These are phyloP conservation scores for Colletotrichum incanum DNA, from an alignment of 2,329 filamentous ascomycete genomes.

Conservation along the genomic window DNA sequence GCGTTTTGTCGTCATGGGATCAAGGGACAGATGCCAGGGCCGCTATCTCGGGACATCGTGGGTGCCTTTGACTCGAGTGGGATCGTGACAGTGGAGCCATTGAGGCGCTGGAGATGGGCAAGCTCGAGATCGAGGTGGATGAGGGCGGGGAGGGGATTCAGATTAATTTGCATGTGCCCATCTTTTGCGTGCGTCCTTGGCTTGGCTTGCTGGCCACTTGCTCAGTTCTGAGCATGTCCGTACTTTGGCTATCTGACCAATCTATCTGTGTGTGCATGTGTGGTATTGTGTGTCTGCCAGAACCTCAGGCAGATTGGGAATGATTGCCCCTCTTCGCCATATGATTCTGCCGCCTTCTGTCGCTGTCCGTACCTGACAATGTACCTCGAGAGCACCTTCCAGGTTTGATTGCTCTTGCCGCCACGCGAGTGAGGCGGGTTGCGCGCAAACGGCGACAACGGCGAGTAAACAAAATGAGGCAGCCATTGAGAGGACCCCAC, in stretches of 20 bases:
- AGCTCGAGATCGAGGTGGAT: neutral
- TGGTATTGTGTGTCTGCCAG: neutral
- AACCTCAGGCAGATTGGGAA: neutral
- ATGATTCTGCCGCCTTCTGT: neutral
- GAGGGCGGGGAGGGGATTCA: neutral
- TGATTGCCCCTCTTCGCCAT: neutral
- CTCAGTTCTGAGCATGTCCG: too few relatives aligned
- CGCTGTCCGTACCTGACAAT: neutral
- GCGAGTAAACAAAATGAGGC: constrained; percentile 3
- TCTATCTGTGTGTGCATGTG: neutral
- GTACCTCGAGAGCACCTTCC: neutral
- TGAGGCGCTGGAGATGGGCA: neutral
- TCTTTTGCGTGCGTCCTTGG: neutral
- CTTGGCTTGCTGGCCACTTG: neutral
- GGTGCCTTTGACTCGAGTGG: neutral
- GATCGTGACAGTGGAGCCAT: constrained; percentile 4
- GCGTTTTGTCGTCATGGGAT: neutral
- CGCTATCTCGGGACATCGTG: neutral
- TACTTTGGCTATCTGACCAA: neutral
- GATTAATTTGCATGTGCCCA: neutral
- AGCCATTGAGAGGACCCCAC: constrained; percentile 39
- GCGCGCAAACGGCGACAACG: neutral
- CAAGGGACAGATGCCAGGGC: neutral
- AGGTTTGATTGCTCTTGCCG: neutral
- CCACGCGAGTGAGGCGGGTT: neutral